Conservation (phyloP, 139 green algal species). For the Eudorina sp. region DNA sequence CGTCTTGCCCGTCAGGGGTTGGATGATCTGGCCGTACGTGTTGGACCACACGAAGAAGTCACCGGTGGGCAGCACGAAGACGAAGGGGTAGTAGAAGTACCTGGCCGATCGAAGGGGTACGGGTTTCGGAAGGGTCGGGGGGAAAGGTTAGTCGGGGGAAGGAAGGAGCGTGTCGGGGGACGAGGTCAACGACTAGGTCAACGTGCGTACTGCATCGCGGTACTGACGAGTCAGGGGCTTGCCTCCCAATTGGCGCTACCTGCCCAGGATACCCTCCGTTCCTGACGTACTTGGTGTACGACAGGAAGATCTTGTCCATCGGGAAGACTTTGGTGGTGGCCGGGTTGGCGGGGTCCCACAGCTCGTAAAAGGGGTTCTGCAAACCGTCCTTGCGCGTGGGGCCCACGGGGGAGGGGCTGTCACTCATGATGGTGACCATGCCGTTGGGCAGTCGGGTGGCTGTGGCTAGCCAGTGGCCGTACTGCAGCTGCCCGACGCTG, state of each 20-base stretch:
- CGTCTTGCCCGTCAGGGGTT: slow-evolving; percentile 27
- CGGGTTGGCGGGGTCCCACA: slow-evolving; percentile 43
- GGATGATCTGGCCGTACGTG: slow-evolving; percentile 50
- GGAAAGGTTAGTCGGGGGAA: no score
- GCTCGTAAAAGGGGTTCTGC: slow-evolving; percentile 52
- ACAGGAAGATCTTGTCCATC: slow-evolving; percentile 20
- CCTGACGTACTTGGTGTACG: slow-evolving; percentile 4
- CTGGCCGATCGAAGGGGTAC: not conserved
- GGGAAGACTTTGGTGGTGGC: slow-evolving; percentile 14
- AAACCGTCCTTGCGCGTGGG: slow-evolving; percentile 21
- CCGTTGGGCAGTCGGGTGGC: slow-evolving; percentile 39
- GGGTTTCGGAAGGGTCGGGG: no score
- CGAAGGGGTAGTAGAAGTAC: slow-evolving; percentile 63
- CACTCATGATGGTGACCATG: slow-evolving; percentile 41
- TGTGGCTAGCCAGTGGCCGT: slow-evolving; percentile 47
- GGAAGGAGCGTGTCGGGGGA: no score
- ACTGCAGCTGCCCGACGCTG: slow-evolving; percentile 23
- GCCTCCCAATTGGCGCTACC: no score
- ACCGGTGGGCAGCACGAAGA: slow-evolving; percentile 54
- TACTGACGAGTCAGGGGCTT: no score
- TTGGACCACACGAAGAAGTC: slow-evolving; percentile 52
- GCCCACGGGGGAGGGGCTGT: slow-evolving; percentile 31
- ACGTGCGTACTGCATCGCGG: no score
- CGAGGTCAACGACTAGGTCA: no score
- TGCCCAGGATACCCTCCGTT: no score